A percentile compares a stretch with the other conserved stretches of the same genome.
phyloP scores from a whole-genome alignment of 78 protist genomes.

The Dictyostelium firmibasis region DNA sequence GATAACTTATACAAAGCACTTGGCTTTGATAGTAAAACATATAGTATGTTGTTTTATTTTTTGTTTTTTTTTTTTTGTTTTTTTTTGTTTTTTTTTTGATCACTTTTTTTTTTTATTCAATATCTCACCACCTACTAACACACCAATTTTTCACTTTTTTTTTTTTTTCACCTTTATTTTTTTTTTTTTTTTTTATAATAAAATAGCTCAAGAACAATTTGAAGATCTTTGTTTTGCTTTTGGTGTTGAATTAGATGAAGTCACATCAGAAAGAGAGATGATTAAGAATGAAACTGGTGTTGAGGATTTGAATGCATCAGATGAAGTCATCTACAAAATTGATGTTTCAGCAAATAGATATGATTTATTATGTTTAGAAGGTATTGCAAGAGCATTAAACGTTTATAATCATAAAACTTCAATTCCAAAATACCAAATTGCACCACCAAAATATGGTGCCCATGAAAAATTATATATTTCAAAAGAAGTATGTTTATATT shows the following conservation, averaged over 20 bases:
- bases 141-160: not conserved
- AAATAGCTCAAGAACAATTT: slow-evolving; percentile 85
- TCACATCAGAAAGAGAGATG: slow-evolving; percentile 82
- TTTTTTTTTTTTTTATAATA: not conserved
- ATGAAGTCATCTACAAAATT: slow-evolving; percentile 93
- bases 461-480: slow-evolving; percentile 34
- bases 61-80: not conserved
- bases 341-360: slow-evolving; percentile 99
- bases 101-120: no score
- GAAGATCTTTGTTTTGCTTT: slow-evolving; percentile 96
- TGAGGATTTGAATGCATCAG: slow-evolving; percentile 41
- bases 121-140: no score
- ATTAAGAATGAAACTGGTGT: slow-evolving; percentile 72
- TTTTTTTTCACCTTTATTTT: not conserved
- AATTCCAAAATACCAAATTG: slow-evolving; percentile 75
- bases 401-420: slow-evolving; percentile 78
- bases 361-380: slow-evolving; percentile 98
- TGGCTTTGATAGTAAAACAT: slow-evolving; percentile 35
- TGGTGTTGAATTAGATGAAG: slow-evolving; percentile 99
- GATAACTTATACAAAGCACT: slow-evolving; percentile 56
- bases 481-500: not conserved
- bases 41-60: slow-evolving; percentile 45
- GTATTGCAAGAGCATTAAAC: slow-evolving; percentile 92
- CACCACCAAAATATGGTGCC: slow-evolving; percentile 15
- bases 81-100: not conserved